Evolutionary conservation across 257 asterid species (phyloP), one percentile per base, ranked within the genome.

Genomic region (Hygrophila difformis): DNA sequence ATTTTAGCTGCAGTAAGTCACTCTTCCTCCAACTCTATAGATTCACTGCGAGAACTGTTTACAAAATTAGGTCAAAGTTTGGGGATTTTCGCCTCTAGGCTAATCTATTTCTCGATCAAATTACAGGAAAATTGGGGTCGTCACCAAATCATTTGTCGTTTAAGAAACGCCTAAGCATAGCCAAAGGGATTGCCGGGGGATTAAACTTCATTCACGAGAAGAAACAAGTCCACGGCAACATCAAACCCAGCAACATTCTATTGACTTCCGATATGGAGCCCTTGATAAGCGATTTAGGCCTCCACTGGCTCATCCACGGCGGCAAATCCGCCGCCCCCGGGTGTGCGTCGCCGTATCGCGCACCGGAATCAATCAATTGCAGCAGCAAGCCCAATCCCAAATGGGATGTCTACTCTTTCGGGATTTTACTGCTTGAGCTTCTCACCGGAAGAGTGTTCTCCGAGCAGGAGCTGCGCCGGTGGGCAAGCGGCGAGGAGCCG

Each of bases 371-470:
- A 0, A 74, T 77, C 63, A 56, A 85, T 17, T 26, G 31, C 31
- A 82, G 60, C 62, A 64, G 63, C 23, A 89, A 82, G 61, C 94
- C 94, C 14, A 73, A 57, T 29, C 72, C 82, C 12, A 85, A 79
- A 55, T 89, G 98, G 98, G 96, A 85, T 37, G 98, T 79, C 3
- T 89, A 85, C 69, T 89, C 98, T 3, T 85, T 85, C 5, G 98
- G 98, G 19, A 61, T 89, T 14, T 51, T 89, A 51, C 51, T 85
- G 60, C 85, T 89, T 1, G 96, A 85, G 60, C 67, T 89, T 3
- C 39, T 89, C 12, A 85, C 94, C 0, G 98, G 98, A 5, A 81
- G 73, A 47, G 86, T 77, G 5, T 89, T 82, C 47, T 77, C 94
- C 1, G 93, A 70, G 18, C 68, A 77, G 58, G 98, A 89, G 61